Base-by-base conservation (phyloP, 176 grass and related monocot genomes). In the Triticum timopheevii region DNA sequence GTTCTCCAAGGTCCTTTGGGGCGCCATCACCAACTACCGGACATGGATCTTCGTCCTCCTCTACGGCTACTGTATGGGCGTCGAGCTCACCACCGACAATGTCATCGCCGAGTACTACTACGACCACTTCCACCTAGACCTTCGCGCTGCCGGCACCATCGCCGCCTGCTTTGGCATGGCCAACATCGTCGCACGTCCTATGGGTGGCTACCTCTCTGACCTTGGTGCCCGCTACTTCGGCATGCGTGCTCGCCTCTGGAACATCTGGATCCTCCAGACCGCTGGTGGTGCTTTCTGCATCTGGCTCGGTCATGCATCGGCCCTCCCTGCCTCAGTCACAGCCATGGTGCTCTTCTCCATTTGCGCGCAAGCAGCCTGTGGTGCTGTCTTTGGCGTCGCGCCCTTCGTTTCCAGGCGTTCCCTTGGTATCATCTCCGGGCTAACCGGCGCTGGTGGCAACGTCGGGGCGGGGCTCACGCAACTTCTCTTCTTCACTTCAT, bases 21-120 rank as follows among this genome's bases (percentile, higher is more conserved):
- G 40, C 1, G 40, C 71, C 0, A 39, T 27, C 13, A 73, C 40
- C 11, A 73, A 73, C 40, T 73, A 73, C 12, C 11, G 71, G 1
- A 73, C 71, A 73, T 95, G 96, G 96, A 79, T 95, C 65, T 95
- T 98, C n/a, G 96, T 94, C 13, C 84, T 98, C 8, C 80, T 98
- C 28, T 98, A 98, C 23, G 96, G 96, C 20, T 98, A 98, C 62
- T 80, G 40, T 69, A 98, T 98, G 96, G 96, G 96, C 6, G 96
- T 98, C 13, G 91, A 98, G 90, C 90, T 95, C 15, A 98, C 93
- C 31, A 98, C 93, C 2, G 92, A 95, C 82, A 98, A 98, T n/a
- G 90, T 98, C 45, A 98, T 98, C 66, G 91, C 93, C 3, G 93
- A 98, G 86, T 98, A 98, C 84, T 91, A 77, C 88, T 95, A 79